Conservation (phyloP, 441 rosid species). For the Francoa sonchifolia region DNA sequence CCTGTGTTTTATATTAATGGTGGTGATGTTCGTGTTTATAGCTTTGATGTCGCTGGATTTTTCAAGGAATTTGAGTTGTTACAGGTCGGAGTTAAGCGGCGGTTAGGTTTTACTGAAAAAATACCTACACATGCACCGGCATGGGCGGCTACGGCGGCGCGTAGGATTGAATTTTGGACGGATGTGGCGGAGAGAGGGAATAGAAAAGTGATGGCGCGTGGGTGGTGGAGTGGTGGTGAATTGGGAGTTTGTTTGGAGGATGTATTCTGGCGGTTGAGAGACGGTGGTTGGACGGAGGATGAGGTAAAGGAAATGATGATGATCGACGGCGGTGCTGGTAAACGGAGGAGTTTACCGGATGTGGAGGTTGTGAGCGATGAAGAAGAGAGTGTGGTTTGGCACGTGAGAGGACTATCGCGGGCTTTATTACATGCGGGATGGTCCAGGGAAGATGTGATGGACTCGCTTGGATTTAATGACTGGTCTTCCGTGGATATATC, state of each 20-base stretch:
- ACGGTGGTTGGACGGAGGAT: slow-evolving; percentile 74
- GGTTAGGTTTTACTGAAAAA: too few species aligned
- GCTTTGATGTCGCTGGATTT: slow-evolving; percentile 53
- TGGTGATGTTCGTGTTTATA: slow-evolving; percentile 32
- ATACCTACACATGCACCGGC: slow-evolving; percentile 25
- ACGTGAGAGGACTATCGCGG: slow-evolving; percentile 14
- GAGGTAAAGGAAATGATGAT: slow-evolving; percentile 74
- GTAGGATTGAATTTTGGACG: slow-evolving; percentile 60
- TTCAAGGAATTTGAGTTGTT: slow-evolving; percentile 32
- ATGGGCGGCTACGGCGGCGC: slow-evolving; percentile 37
- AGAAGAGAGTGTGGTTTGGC: slow-evolving; percentile 12
- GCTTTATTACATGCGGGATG: slow-evolving; percentile 43
- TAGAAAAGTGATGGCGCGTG: slow-evolving; percentile 21
- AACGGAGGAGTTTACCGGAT: background rate
- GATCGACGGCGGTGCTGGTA: slow-evolving; percentile 27
- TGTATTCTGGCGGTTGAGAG: slow-evolving; percentile 46
- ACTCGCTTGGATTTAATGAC: slow-evolving; percentile 34
- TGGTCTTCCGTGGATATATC: too few species aligned
- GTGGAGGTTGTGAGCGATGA: slow-evolving; percentile 5
- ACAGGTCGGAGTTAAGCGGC: slow-evolving; percentile 10
- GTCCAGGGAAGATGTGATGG: slow-evolving; percentile 42
- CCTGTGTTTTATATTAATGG: slow-evolving; percentile 62
- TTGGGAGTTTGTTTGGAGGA: slow-evolving; percentile 49
- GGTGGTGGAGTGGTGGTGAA: slow-evolving; percentile 39
- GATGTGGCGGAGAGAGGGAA: slow-evolving; percentile 56